Percentiles rank a stretch among this genome's conserved stretches.
phyloP scores from a whole-genome alignment of 2,329 filamentous ascomycete genomes.

The Cladosporium oxysporum region DNA sequence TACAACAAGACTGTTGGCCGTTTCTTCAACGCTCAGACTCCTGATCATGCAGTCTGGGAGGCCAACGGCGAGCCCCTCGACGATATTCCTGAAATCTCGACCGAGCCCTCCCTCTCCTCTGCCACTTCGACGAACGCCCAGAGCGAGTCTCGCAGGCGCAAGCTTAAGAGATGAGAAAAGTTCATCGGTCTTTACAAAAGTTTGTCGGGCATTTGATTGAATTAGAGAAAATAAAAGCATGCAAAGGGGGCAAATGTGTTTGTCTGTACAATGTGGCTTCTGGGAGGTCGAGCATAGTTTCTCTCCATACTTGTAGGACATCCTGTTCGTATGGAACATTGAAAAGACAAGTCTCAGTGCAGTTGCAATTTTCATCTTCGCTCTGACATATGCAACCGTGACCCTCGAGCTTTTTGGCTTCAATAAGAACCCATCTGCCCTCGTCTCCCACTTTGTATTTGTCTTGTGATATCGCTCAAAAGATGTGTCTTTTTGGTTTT shows the following conservation, averaged over 20 bases:
- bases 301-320: background rate
- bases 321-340: background rate
- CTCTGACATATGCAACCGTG: background rate
- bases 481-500: background rate
- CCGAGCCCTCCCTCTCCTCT: slow-evolving; percentile 40
- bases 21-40: slow-evolving; percentile 42
- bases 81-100: slow-evolving; percentile 10
- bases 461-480: background rate
- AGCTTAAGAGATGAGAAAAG: slow-evolving; percentile 28
- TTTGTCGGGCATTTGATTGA: background rate
- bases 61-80: slow-evolving; percentile 23
- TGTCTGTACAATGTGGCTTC: background rate
- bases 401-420: background rate
- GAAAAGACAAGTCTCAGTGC: background rate
- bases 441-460: no score
- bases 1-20: slow-evolving; percentile 57
- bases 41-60: slow-evolving; percentile 32
- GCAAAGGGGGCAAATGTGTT: background rate
- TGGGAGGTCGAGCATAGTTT: background rate
- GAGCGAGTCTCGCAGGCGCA: slow-evolving; percentile 46
- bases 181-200: background rate
- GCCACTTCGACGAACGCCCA: slow-evolving; percentile 49
- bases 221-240: background rate
- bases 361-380: no score
- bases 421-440: no score